Base-by-base conservation (phyloP, 2,329 filamentous ascomycete genomes). In the Coniochaeta sp. region DNA sequence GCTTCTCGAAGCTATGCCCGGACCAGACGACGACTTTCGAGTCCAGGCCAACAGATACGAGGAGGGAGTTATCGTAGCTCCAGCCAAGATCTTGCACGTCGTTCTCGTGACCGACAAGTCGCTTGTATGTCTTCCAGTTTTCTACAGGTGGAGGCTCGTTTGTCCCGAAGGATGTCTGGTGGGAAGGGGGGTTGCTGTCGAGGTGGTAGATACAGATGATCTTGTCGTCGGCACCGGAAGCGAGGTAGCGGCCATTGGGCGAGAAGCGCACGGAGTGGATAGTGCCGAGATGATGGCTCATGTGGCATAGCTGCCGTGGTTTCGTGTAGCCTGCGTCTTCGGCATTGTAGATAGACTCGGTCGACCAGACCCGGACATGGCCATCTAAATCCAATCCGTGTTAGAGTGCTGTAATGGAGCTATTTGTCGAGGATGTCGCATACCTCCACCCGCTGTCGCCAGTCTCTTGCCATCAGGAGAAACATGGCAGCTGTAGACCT, bases 21-120 rank as follows among this genome's bases (percentile, higher is more conserved):
- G 93, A 98, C 95, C 95, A 99, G 24, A 99, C 89, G 11, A 99
- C 95, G 16, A 99, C 89, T 76, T 99, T 99, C 50, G 95, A 98
- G 75, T 99, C 95, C 66, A 99, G 78, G 1, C 95, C 96, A 28
- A 99, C 95, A 0, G 95, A 98, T 5, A 98, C 93, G 63, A 99
- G 79, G 59, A 99, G 91, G 1, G 93, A 97, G 33, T 93, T 96
- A 77, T 99, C 95, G 71, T 89, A 88, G 22, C 95, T 96, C 95
- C 95, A 99, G 33, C 92, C 95, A 61, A 99, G 79, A 77, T 99
- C 96, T 75, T 99, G 95, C 6, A 99, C 93, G 76, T 99, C 95
- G 71, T 98, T 99, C 70, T 99, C 95, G 72, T 99, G 96, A 17
- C 95, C 96, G 62, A 97, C 95, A 58, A 99, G 79, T 64, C 95